phyloP scores from a whole-genome alignment of 306 rosid genomes.

The Mimosa pudica region DNA sequence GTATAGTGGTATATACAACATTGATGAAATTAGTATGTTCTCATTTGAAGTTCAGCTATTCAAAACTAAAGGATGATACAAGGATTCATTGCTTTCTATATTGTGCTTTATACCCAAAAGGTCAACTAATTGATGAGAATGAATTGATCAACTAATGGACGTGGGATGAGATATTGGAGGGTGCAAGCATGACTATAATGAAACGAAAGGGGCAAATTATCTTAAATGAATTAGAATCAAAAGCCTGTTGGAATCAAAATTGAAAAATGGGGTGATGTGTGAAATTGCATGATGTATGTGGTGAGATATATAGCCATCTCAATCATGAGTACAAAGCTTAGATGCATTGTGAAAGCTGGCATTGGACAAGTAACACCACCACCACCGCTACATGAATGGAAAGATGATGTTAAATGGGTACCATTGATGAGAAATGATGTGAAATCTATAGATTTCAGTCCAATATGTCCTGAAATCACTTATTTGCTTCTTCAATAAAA shows the following conservation, averaged over 20 bases:
- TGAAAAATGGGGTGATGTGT: background rate
- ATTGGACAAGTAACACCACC: background rate
- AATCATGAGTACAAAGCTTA: conserved; percentile 18
- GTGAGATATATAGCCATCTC: conserved; percentile 24
- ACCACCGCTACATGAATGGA: background rate
- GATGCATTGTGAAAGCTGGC: conserved; percentile 24
- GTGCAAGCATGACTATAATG: background rate
- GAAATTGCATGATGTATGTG: conserved; percentile 35
- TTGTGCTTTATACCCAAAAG: conserved; percentile 32
- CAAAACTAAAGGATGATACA: conserved; percentile 27
- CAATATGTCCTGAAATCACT: too few species aligned
- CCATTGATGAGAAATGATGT: too few species aligned
- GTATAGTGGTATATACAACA: background rate
- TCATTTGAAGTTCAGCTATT: conserved; percentile 27
- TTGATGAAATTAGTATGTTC: conserved; percentile 27
- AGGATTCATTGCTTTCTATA: conserved; percentile 25
- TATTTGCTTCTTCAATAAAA: too few species aligned
- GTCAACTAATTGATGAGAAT: conserved; percentile 16
- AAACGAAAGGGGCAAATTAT: conserved; percentile 11
- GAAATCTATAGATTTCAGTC: too few species aligned
- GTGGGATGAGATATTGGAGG: conserved; percentile 30
- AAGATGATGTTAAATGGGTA: conserved; percentile 2
- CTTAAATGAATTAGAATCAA: background rate
- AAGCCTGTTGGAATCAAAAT: background rate
- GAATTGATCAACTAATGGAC: conserved; percentile 30